phyloP scores from a whole-genome alignment of 495 filamentous ascomycete genomes.

The Terfezia claveryi region DNA sequence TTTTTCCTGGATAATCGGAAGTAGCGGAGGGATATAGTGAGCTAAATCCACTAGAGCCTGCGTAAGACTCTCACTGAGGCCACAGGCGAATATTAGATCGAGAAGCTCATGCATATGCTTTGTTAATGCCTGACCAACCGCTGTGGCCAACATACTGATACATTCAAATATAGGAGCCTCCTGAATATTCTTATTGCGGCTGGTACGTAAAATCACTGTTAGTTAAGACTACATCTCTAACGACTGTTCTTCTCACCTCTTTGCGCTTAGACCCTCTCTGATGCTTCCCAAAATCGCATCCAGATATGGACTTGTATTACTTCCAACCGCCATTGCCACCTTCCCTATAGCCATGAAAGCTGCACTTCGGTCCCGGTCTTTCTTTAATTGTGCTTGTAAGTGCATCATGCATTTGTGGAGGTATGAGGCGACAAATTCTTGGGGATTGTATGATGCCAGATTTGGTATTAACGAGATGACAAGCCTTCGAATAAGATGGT shows the following conservation, averaged over 20 bases:
- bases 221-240: constrained; percentile 9
- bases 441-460: constrained; percentile 75
- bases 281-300: constrained; percentile 84
- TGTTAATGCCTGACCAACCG: constrained; percentile 86
- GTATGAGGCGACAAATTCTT: constrained; percentile 60
- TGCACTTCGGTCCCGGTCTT: constrained; percentile 74
- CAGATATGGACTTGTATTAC: constrained; percentile 80
- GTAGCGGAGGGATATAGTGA: constrained; percentile 90
- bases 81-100: constrained; percentile 91
- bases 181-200: constrained; percentile 52
- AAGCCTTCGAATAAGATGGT: constrained; percentile 64
- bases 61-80: constrained; percentile 72
- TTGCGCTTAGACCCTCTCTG: constrained; percentile 66
- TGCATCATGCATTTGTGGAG: constrained; percentile 95
- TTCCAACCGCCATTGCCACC: constrained; percentile 86
- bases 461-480: constrained; percentile 77
- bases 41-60: constrained; percentile 96
- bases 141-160: constrained; percentile 85
- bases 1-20: constrained; percentile 75
- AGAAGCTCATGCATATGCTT: constrained; percentile 94
- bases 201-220: constrained; percentile 7
- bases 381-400: constrained; percentile 83
- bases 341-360: constrained; percentile 90
- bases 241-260: constrained; percentile 28
- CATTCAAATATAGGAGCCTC: constrained; percentile 91